phyloP scores from a whole-genome alignment of 805 yeast genomes.

The Pichia phayaonensis region DNA sequence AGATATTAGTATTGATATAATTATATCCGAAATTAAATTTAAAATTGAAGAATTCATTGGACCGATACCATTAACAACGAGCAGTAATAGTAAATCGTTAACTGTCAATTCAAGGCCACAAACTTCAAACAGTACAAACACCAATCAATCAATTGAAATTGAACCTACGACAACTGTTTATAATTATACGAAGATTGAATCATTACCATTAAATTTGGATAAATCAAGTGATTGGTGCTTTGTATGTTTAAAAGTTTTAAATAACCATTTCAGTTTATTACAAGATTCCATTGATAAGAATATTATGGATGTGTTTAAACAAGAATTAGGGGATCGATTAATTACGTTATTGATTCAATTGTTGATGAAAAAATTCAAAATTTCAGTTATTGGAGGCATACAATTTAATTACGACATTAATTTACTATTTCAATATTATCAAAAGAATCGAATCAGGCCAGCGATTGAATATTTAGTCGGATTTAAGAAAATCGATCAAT shows the following conservation, averaged over 20 bases:
- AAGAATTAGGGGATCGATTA: constrained; percentile 85
- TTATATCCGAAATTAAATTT: constrained; percentile 60
- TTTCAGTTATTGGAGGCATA: constrained; percentile 78
- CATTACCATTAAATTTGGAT: constrained; percentile 19
- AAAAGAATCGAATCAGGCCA: constrained; percentile 52
- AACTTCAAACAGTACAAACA: not conserved
- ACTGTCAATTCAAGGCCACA: not conserved
- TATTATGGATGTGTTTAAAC: constrained; percentile 86
- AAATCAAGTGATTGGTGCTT: constrained; percentile 54
- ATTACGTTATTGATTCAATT: constrained; percentile 70
- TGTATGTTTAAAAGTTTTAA: constrained; percentile 53
- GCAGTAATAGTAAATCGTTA: not conserved
- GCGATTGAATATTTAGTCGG: constrained; percentile 73
- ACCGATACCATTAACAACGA: constrained; percentile 21
- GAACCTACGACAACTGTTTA: constrained; percentile 10
- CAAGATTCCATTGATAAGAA: constrained; percentile 81
- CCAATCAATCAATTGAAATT: not conserved
- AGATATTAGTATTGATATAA: constrained; percentile 83
- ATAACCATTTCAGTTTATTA: constrained; percentile 63
- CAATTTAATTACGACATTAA: constrained; percentile 77
- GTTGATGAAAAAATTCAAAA: constrained; percentile 56
- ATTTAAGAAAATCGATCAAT: constrained; percentile 75
- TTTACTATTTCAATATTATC: constrained; percentile 65
- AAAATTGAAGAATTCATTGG: constrained; percentile 12
- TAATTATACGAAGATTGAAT: constrained; percentile 8